These are phyloP conservation scores for Aegle marmelos DNA, from an alignment of 345 rosid genomes.

Conservation along the genomic window DNA sequence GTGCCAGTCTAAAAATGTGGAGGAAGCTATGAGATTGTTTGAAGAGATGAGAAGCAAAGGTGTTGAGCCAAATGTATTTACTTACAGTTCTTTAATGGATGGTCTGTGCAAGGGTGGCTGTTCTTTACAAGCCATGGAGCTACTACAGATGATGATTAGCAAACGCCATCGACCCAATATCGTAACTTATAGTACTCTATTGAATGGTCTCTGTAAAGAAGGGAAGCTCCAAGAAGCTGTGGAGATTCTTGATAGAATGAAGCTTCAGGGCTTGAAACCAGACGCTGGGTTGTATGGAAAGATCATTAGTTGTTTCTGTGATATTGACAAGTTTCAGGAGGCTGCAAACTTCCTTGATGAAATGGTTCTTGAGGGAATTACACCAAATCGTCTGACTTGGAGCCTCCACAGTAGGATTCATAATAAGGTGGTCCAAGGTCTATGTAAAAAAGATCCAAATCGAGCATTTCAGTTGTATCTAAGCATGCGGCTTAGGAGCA, in stretches of 20 bases:
- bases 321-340: constrained; percentile 51
- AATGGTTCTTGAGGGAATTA: constrained; percentile 59
- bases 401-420: constrained; percentile 62
- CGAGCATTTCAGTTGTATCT: constrained; percentile 61
- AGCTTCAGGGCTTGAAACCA: constrained; percentile 85
- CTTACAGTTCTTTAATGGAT: constrained; percentile 80
- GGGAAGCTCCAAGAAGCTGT: constrained; percentile 63
- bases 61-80: constrained; percentile 79
- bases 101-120: constrained; percentile 72
- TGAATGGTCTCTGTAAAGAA: constrained; percentile 76
- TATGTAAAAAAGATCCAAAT: constrained; percentile 37
- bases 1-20: constrained; percentile 51
- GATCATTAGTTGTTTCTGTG: constrained; percentile 60
- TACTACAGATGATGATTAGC: constrained; percentile 65
- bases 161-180: constrained; percentile 56
- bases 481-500: constrained; percentile 67
- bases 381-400: constrained; percentile 76
- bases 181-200: constrained; percentile 63
- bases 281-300: constrained; percentile 82
- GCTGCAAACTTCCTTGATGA: constrained; percentile 90
- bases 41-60: constrained; percentile 71
- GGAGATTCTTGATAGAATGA: constrained; percentile 79
- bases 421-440: constrained; percentile 62
- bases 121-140: constrained; percentile 56
- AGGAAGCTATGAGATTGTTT: constrained; percentile 61